A percentile compares a stretch with the other conserved stretches of the same genome.
phyloP scores from a whole-genome alignment of 768 basidiomycete genomes.

The Boletus eberwhitei region DNA sequence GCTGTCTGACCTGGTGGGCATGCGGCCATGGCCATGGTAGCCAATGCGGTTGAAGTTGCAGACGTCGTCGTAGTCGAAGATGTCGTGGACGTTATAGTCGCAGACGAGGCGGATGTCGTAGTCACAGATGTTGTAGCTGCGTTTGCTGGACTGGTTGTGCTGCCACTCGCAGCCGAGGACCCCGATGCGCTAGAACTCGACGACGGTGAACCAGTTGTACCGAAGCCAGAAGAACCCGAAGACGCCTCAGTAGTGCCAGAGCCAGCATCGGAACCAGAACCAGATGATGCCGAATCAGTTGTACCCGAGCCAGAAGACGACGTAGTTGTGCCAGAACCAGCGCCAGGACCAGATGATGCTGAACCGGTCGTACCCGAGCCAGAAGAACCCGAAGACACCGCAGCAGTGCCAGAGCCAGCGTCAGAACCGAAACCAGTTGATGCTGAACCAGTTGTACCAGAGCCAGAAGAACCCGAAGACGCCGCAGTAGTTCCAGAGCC shows the following conservation, averaged over 20 bases:
- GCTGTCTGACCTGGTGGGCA: slow-evolving; percentile 18
- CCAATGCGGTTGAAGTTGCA: neutral
- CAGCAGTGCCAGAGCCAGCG: neutral
- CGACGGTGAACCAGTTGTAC: neutral
- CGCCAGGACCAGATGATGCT: too few relatives aligned
- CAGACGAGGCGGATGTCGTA: neutral
- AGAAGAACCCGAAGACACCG: neutral
- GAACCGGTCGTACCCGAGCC: neutral
- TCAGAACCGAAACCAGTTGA: neutral
- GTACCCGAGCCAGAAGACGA: too few relatives aligned
- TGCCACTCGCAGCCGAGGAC: neutral
- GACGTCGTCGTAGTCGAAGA: slow-evolving; percentile 1
- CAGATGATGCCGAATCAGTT: too few relatives aligned
- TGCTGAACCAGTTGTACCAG: neutral
- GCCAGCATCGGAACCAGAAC: too few relatives aligned
- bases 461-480: neutral
- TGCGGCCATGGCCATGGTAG: neutral
- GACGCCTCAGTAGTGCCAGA: too few relatives aligned
- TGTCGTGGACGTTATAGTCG: neutral
- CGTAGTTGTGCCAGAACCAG: too few relatives aligned
- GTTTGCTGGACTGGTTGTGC: neutral
- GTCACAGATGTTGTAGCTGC: neutral
- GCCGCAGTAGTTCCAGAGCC: neutral
- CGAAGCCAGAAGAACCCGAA: too few relatives aligned
- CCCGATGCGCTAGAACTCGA: neutral